Evolutionary conservation across 106 monocot species (phyloP), one percentile per base, ranked within the genome.

Genomic region (Acorus calamus): DNA sequence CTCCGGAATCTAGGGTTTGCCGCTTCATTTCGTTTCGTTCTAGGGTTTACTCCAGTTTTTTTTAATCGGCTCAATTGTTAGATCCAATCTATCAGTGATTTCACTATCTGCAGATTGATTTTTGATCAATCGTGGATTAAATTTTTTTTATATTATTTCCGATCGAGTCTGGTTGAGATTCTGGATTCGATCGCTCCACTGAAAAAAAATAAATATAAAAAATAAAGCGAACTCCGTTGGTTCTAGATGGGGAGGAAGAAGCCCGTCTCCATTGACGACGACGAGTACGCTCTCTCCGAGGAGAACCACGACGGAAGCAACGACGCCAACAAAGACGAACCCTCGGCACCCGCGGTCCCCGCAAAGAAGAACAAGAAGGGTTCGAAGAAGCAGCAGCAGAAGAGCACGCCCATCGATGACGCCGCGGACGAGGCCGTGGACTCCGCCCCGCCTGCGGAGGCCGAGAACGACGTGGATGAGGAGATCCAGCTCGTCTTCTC

Each of bases 191-290:
- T n/a, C n/a, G n/a, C n/a, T n/a, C n/a, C n/a, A n/a, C n/a, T n/a
- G n/a, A n/a, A n/a, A n/a, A n/a, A n/a, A n/a, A n/a, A n/a, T n/a
- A n/a, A n/a, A n/a, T n/a, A n/a, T n/a, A n/a, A n/a, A n/a, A n/a
- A n/a, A n/a, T n/a, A n/a, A n/a, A n/a, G n/a, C n/a, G n/a, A n/a
- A n/a, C n/a, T n/a, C n/a, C n/a, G n/a, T 61, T 7, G 8, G 45
- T 3, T 10, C 46, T 42, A 63, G 68, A 90, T 90, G 89, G 89
- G 89, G 7, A 75, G 86, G 72, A 90, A 90, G 73, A 90, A 90
- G 73, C n/a, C 61, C 2, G 74, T 90, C 42, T 41, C 80, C n/a
- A 90, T 90, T 73, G 86, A 80, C 76, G 89, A 90, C 73, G 89
- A 86, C 68, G 89, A 90, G 77, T 90, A 90, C 80, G 72, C 82